Conservation (phyloP, 1,284 basidiomycete species). For the Leccinum solheimii region DNA sequence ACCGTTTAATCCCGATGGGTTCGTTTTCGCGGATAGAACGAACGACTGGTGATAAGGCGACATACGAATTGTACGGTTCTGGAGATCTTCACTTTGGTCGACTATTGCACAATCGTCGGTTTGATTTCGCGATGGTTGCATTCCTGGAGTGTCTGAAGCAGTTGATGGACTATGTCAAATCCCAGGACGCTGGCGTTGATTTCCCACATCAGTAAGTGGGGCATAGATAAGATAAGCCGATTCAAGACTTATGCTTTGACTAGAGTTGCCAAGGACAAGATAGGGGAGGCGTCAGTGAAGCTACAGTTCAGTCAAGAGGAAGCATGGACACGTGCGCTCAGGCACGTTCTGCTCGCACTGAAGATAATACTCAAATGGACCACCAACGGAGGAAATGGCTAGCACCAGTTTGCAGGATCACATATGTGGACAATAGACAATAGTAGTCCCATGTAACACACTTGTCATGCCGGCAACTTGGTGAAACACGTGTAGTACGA, state of each 20-base stretch:
- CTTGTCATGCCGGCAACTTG: not conserved
- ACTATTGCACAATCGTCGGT: slow-evolving; percentile 90
- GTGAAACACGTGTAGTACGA: not conserved
- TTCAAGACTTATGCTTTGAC: slow-evolving; percentile 11
- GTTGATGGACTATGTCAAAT: slow-evolving; percentile 80
- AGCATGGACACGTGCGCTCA: slow-evolving; percentile 90
- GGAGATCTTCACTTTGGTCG: slow-evolving; percentile 88
- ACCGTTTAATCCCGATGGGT: slow-evolving; percentile 88
- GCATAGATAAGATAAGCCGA: not conserved
- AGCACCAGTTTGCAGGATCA: slow-evolving; percentile 13
- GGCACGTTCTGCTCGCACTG: slow-evolving; percentile 86
- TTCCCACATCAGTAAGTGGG: slow-evolving; percentile 79
- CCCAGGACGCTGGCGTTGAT: slow-evolving; percentile 71
- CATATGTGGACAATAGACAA: not conserved
- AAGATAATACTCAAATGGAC: slow-evolving; percentile 86
- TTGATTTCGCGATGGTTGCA: slow-evolving; percentile 95
- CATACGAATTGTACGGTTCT: slow-evolving; percentile 88
- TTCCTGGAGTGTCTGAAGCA: slow-evolving; percentile 95
- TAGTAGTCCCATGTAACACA: not conserved
- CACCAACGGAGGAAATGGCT: slow-evolving; percentile 71
- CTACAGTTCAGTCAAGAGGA: slow-evolving; percentile 95
- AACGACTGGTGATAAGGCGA: slow-evolving; percentile 77
- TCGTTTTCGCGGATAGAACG: slow-evolving; percentile 91
- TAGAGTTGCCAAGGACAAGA: slow-evolving; percentile 92
- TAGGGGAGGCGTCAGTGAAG: slow-evolving; percentile 93